Base-by-base conservation (phyloP, 73 alveolate genomes). In the Paramecium caudatum region DNA sequence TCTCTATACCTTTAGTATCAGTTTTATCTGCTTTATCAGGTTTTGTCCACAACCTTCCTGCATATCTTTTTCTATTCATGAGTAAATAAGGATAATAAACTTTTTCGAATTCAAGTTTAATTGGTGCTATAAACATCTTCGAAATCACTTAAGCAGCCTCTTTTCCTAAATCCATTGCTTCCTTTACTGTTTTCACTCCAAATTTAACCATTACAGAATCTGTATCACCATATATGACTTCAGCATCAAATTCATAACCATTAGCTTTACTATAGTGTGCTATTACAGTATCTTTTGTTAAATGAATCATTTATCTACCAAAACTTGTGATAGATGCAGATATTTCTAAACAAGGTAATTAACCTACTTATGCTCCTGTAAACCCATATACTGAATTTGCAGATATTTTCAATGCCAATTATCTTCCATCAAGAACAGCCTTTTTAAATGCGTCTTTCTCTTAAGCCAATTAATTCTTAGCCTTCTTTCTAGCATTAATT, bases 311-410 rank as follows among this genome's bases (percentile, higher is more conserved):
- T 82, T 95, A 69, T 81, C 98, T 62, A 3, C 99, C 99, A 84
- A 93, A 96, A 17, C 99, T 98, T 8, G 99, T 97, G 19, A 97
- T 98, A 55, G 98, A 91, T 17, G 99, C 94, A 1, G 99, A 97
- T 61, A 98, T 98, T 90, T 94, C 99, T 21, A 98, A 91, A 91
- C 99, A 98, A 16, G 99, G 99, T 41, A 98, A 90, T 78, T 94
- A 95, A n/a, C 99, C 99, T 17, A 96, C 98, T 63, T 97, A 91
- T 17, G 99, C 99, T 21, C 99, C 99, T 27, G 99, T 98, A 69
- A 98, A 98, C 21, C 99, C 99, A 92, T 98, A 98, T 17, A 98
- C 99, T 19, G 99, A 97, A 94, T 98, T 98, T 46, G 99, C 99
- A 23, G 99, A 97, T 61, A 98, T 94, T 90, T 98, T 98, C 83